Percentiles rank a stretch among this genome's conserved stretches.
phyloP scores from a whole-genome alignment of 2,329 filamentous ascomycete species.

The Madurella mycetomatis region DNA sequence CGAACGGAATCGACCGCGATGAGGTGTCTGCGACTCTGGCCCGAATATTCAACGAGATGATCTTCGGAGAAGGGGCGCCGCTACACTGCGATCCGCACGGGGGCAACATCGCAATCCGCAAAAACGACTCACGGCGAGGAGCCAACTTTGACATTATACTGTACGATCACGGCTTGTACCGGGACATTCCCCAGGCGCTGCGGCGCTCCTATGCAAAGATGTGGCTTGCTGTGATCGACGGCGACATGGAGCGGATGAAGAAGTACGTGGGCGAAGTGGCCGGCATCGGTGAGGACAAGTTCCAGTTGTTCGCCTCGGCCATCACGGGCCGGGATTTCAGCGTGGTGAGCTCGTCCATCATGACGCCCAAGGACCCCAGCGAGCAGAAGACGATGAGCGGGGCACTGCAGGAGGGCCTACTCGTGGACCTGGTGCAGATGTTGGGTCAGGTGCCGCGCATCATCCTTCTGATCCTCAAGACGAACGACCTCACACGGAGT shows the following conservation, averaged over 20 bases:
- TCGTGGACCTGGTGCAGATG: conserved; percentile 82
- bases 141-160: conserved; percentile 92
- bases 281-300: conserved; percentile 81
- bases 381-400: conserved; percentile 86
- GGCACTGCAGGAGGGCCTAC: conserved; percentile 79
- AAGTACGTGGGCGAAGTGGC: conserved; percentile 85
- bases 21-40: conserved; percentile 90
- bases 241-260: conserved; percentile 80
- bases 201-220: conserved; percentile 90
- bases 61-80: conserved; percentile 83
- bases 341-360: conserved; percentile 60
- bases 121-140: conserved; percentile 56
- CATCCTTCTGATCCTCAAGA: conserved; percentile 93
- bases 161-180: conserved; percentile 95
- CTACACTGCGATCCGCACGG: conserved; percentile 96
- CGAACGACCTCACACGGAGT: conserved; percentile 90
- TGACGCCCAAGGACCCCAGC: conserved; percentile 57
- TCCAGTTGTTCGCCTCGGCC: conserved; percentile 90
- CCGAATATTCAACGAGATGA: conserved; percentile 98
- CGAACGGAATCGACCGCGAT: conserved; percentile 83
- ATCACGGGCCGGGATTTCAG: conserved; percentile 92
- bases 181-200: conserved; percentile 75
- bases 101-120: conserved; percentile 88
- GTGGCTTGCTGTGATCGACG: conserved; percentile 93
- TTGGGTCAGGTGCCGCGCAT: conserved; percentile 86